A percentile compares a stretch with the other conserved stretches of the same genome.
These are phyloP conservation scores for Protea cynaroides DNA, from an alignment of 164 flowering plant genomes.

Conservation along the genomic window DNA sequence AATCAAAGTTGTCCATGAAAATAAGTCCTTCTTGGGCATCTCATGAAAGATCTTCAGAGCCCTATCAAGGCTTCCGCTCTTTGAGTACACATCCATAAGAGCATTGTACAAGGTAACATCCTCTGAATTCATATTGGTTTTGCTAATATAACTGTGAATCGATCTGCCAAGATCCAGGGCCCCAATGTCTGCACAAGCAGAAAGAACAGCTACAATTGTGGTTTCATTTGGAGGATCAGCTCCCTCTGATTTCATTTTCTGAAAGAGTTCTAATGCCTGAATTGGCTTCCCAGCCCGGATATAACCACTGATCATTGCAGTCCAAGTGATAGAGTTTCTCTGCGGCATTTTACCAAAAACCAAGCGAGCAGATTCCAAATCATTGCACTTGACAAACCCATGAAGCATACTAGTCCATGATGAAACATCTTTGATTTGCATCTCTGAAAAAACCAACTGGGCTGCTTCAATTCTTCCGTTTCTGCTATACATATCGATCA, in stretches of 20 bases:
- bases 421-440: slow-evolving; percentile 31
- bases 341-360: slow-evolving; percentile 33
- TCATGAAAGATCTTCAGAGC: slow-evolving; percentile 18
- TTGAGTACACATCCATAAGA: slow-evolving; percentile 35
- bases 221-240: slow-evolving; percentile 19
- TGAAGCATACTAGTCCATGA: slow-evolving; percentile 48
- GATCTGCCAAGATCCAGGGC: slow-evolving; percentile 32
- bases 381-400: slow-evolving; percentile 29
- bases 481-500: slow-evolving; percentile 46
- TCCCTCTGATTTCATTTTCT: slow-evolving; percentile 22
- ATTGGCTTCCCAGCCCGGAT: slow-evolving; percentile 21
- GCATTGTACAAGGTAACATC: slow-evolving; percentile 28
- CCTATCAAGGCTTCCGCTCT: slow-evolving; percentile 27
- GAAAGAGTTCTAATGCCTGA: slow-evolving; percentile 31
- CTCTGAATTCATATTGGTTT: slow-evolving; percentile 20
- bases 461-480: slow-evolving; percentile 25
- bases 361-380: slow-evolving; percentile 24
- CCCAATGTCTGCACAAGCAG: slow-evolving; percentile 37
- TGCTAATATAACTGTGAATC: slow-evolving; percentile 24
- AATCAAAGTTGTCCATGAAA: slow-evolving; percentile 37
- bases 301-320: slow-evolving; percentile 42
- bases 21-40: slow-evolving; percentile 22
- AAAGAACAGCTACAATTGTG: slow-evolving; percentile 30
- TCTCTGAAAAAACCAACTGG: slow-evolving; percentile 20
- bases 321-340: slow-evolving; percentile 37